Conservation (phyloP, 257 asterid genomes). For the Lavandula angustifolia region DNA sequence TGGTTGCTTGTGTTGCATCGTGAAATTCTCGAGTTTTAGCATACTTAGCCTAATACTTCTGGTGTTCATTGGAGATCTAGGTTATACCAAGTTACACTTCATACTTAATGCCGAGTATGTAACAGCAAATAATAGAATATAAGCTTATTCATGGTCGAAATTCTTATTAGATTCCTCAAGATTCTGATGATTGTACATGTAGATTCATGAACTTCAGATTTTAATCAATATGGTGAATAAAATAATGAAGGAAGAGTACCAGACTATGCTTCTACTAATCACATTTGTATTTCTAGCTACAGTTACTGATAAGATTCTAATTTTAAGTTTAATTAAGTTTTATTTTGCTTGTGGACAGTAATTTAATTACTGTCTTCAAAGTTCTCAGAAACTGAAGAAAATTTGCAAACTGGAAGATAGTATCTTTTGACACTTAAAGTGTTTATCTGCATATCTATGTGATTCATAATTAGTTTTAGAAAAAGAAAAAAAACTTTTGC, state of each 20-base stretch:
- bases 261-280: constrained; percentile 1
- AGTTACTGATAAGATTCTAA: neutral
- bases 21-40: constrained; percentile 15
- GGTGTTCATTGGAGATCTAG: neutral
- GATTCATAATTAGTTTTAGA: neutral
- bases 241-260: neutral
- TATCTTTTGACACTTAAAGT: no score
- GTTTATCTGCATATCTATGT: neutral
- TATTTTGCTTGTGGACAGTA: neutral
- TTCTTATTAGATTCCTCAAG: neutral
- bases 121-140: neutral
- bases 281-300: constrained; percentile 19
- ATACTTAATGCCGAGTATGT: neutral
- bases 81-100: neutral
- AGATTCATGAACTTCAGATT: neutral
- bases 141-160: neutral
- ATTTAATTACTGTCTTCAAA: constrained; percentile 3
- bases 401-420: no score
- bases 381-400: constrained; percentile 1
- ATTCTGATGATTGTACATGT: neutral
- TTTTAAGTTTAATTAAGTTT: neutral
- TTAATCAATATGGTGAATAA: neutral
- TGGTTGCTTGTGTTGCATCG: constrained; percentile 9
- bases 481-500: neutral
- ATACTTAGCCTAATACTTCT: constrained; percentile 3